Evolutionary conservation across 1,139 yeast genomes (phyloP).

Genomic region (Scheffersomyces cryptocercus): DNA sequence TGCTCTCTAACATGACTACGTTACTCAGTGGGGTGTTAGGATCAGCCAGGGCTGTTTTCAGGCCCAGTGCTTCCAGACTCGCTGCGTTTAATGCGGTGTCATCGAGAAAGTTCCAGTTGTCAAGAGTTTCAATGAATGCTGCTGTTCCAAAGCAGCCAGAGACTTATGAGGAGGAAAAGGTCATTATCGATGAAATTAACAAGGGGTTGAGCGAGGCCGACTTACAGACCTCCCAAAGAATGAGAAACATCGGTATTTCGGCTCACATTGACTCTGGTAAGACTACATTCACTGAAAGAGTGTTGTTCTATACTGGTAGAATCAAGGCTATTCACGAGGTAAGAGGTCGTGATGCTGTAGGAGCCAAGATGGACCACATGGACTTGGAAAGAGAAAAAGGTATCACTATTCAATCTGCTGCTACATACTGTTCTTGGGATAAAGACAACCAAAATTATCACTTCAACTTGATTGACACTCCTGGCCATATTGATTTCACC

Average conservation of each 20-base stretch:
- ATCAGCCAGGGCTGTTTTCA: background rate
- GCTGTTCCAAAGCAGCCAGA: conserved; percentile 23
- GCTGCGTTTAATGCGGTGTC: background rate
- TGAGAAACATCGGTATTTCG: conserved; percentile 95
- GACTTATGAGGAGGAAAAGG: conserved; percentile 73
- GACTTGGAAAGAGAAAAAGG: conserved; percentile 84
- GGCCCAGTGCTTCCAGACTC: background rate
- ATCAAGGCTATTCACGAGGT: conserved; percentile 98
- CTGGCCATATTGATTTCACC: conserved; percentile 88
- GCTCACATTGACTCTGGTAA: conserved; percentile 89
- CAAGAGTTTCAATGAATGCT: background rate
- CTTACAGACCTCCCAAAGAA: conserved; percentile 47
- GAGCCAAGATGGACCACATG: conserved; percentile 72
- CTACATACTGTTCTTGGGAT: conserved; percentile 96
- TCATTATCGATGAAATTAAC: conserved; percentile 60
- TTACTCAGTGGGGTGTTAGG: background rate
- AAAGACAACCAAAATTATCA: conserved; percentile 70
- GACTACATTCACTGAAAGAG: conserved; percentile 95
- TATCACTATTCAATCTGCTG: conserved; percentile 85
- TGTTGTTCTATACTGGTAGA: conserved; percentile 92
- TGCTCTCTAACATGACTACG: background rate
- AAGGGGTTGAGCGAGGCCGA: conserved; percentile 60
- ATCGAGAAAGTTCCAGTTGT: background rate
- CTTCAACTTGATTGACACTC: conserved; percentile 52
- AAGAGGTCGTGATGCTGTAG: conserved; percentile 95